Conservation (phyloP, 192 early-diverging fungal genomes). For the Spinellus fusiger region DNA sequence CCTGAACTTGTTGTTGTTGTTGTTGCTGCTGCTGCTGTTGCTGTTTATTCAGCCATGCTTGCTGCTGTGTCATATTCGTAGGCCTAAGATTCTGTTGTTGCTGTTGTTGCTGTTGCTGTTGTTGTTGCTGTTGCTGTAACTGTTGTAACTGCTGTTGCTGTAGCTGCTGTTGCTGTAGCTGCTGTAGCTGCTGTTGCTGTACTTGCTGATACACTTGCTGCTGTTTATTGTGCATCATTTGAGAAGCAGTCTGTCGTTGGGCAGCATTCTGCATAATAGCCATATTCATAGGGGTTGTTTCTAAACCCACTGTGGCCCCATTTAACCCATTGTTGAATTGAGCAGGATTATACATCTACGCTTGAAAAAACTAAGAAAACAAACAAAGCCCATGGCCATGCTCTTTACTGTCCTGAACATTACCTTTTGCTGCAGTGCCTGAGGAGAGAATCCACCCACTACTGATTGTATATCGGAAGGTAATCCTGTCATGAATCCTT, state of each 20-base stretch:
- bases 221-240: not conserved
- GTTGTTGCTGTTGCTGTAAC: not conserved
- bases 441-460: conserved; percentile 11
- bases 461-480: conserved; percentile 16
- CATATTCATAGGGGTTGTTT: not conserved
- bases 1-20: not conserved
- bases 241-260: not conserved
- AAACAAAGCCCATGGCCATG: too few species aligned
- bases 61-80: conserved; percentile 1
- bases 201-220: too few species aligned
- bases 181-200: not conserved
- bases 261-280: not conserved
- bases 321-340: not conserved
- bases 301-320: not conserved
- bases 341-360: not conserved
- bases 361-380: not conserved
- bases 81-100: conserved; percentile 3
- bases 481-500: conserved; percentile 6
- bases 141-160: not conserved
- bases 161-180: conserved; percentile 6
- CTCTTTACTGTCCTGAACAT: too few species aligned
- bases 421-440: not conserved
- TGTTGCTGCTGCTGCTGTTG: not conserved
- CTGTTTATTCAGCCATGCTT: not conserved
- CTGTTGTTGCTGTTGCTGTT: not conserved